Evolutionary conservation across 345 rosid genomes (phyloP).

Genomic region (Salix arbutifolia): DNA sequence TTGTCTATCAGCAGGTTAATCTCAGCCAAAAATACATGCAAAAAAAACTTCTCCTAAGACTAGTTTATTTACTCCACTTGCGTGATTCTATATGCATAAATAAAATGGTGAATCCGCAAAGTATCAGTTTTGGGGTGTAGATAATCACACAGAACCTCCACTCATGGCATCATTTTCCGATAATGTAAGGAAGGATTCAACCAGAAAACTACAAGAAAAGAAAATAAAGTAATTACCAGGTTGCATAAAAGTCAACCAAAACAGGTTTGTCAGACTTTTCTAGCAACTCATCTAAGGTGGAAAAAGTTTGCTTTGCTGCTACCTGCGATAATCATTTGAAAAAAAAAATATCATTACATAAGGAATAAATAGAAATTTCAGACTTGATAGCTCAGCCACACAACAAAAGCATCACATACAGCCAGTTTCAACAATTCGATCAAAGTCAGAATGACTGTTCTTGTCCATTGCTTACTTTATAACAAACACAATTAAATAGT

Average conservation of each 20-base stretch:
- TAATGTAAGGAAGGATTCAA: neutral
- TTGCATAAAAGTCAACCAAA: constrained; percentile 82
- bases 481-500: neutral
- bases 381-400: neutral
- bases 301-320: constrained; percentile 68
- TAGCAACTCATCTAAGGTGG: constrained; percentile 68
- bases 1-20: neutral
- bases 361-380: neutral
- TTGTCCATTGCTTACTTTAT: neutral
- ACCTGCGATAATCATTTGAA: constrained; percentile 27
- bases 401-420: neutral
- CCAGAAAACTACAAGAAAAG: neutral
- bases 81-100: neutral
- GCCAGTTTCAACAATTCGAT: neutral
- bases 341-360: neutral
- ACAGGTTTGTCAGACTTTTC: constrained; percentile 66
- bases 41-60: neutral
- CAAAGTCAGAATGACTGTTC: neutral
- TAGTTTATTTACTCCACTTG: neutral
- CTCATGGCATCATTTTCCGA: neutral
- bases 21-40: neutral
- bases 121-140: neutral
- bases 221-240: constrained; percentile 46
- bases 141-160: neutral
- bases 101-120: neutral